Evolutionary conservation across 148 eudicot genomes (phyloP).

Genomic region (Camellia sinensis): DNA sequence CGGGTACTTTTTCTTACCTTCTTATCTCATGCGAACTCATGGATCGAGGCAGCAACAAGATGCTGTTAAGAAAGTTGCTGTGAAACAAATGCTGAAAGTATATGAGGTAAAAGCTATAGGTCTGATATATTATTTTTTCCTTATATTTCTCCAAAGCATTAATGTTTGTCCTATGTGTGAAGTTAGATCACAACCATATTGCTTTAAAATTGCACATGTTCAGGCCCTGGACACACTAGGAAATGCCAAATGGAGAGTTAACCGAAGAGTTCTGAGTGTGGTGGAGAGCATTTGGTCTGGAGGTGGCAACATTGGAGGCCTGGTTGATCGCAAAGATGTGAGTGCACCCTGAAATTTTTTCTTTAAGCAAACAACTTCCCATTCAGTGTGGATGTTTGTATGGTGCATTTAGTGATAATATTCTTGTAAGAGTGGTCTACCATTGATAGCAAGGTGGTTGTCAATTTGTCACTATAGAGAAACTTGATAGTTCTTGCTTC

Average conservation of each 20-base stretch:
- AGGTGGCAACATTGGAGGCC: slow-evolving; percentile 79
- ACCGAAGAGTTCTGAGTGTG: slow-evolving; percentile 58
- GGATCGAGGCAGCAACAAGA: slow-evolving; percentile 73
- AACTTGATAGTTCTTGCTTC: slow-evolving; percentile 1
- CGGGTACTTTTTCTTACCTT: slow-evolving; percentile 78
- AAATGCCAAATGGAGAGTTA: slow-evolving; percentile 83
- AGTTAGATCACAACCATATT: slow-evolving; percentile 6
- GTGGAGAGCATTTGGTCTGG: slow-evolving; percentile 83
- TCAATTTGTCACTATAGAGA: not conserved
- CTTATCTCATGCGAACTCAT: slow-evolving; percentile 86
- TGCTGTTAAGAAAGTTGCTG: slow-evolving; percentile 53
- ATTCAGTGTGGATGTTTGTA: not conserved
- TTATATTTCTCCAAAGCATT: not conserved
- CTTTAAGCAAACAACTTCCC: not conserved
- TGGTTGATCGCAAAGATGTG: slow-evolving; percentile 74
- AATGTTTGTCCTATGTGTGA: not conserved
- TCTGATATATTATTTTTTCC: not conserved
- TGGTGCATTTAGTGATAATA: not conserved
- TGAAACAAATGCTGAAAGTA: slow-evolving; percentile 67
- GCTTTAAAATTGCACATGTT: slow-evolving; percentile 11
- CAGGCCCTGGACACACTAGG: slow-evolving; percentile 93
- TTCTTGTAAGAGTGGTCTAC: slow-evolving; percentile 5
- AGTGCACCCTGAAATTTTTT: slow-evolving; percentile 30
- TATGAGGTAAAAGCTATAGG: slow-evolving; percentile 46
- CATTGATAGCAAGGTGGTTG: slow-evolving; percentile 4